Evolutionary conservation across 345 rosid species (phyloP).

Genomic region (Gossypium ekmanianum): DNA sequence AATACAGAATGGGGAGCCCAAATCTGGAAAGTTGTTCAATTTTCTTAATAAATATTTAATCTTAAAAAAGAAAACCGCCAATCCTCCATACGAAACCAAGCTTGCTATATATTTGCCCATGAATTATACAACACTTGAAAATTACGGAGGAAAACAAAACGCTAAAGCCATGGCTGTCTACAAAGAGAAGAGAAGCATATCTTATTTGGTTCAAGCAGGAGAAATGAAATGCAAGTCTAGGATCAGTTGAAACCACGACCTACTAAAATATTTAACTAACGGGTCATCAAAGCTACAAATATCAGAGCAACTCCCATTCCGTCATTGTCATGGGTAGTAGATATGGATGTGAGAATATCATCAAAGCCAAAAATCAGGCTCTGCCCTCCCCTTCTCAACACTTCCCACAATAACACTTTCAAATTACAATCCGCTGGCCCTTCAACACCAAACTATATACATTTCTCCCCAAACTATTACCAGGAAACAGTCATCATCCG

Average conservation of each 20-base stretch:
- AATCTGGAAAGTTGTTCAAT: too few species aligned
- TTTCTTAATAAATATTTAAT: too few species aligned
- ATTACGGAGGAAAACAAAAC: neutral
- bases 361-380: conserved; percentile 25
- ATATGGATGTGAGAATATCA: conserved; percentile 24
- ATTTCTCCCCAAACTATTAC: conserved; percentile 21
- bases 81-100: too few species aligned
- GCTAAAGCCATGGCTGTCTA: neutral
- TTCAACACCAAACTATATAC: conserved; percentile 36
- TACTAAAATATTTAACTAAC: conserved; percentile 10
- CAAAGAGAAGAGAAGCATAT: neutral
- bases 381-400: conserved; percentile 14
- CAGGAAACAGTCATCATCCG: conserved; percentile 38
- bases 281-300: conserved; percentile 32
- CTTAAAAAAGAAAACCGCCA: too few species aligned
- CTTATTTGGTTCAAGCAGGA: neutral
- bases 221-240: conserved; percentile 1
- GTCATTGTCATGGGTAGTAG: conserved; percentile 19
- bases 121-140: neutral
- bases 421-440: conserved; percentile 26
- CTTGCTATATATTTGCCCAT: too few species aligned
- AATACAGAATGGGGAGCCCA: too few species aligned
- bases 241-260: conserved; percentile 6
- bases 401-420: conserved; percentile 10
- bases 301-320: conserved; percentile 25